Evolutionary conservation across 768 basidiomycete species (phyloP).

Genomic region (Tricholoma sp.): DNA sequence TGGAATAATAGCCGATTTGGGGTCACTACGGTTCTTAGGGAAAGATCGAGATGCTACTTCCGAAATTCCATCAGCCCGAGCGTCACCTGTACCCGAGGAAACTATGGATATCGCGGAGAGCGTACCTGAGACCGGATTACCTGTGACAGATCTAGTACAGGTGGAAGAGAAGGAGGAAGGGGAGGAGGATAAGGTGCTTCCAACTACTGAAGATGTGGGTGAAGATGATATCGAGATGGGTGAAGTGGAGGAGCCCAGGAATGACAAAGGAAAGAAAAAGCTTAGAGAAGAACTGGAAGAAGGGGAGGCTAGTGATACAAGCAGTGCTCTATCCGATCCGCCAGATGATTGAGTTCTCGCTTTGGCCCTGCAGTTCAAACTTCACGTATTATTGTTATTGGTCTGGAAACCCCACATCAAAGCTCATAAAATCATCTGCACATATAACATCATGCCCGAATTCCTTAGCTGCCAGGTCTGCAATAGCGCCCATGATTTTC

Average conservation of each 20-base stretch:
- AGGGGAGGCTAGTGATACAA: conserved; percentile 80
- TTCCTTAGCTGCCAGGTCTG: conserved; percentile 44
- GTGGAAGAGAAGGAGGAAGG: conserved; percentile 32
- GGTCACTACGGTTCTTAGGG: conserved; percentile 58
- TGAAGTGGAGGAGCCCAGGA: conserved; percentile 74
- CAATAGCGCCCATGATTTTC: conserved; percentile 60
- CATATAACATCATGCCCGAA: conserved; percentile 60
- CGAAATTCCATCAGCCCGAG: conserved; percentile 35
- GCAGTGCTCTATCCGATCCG: conserved; percentile 73
- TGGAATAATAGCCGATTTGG: conserved; percentile 56
- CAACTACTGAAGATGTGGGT: conserved; percentile 16
- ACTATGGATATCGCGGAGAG: conserved; percentile 13
- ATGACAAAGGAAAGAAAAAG: conserved; percentile 47
- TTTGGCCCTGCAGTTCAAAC: conserved; percentile 8
- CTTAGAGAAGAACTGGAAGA: conserved; percentile 74
- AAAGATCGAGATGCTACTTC: conserved; percentile 58
- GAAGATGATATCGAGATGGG: conserved; percentile 87
- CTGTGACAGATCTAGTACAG: conserved; percentile 1
- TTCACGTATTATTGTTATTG: conserved; percentile 15
- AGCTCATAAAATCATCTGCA: conserved; percentile 70
- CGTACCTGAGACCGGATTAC: not conserved
- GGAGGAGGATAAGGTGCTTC: conserved; percentile 32
- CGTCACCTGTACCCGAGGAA: conserved; percentile 46
- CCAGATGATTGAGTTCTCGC: conserved; percentile 46
- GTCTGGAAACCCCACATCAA: conserved; percentile 45